Percentiles rank a stretch among this genome's conserved stretches.
phyloP scores from a whole-genome alignment of 768 basidiomycete genomes.

The Gloeophyllum trabeum region DNA sequence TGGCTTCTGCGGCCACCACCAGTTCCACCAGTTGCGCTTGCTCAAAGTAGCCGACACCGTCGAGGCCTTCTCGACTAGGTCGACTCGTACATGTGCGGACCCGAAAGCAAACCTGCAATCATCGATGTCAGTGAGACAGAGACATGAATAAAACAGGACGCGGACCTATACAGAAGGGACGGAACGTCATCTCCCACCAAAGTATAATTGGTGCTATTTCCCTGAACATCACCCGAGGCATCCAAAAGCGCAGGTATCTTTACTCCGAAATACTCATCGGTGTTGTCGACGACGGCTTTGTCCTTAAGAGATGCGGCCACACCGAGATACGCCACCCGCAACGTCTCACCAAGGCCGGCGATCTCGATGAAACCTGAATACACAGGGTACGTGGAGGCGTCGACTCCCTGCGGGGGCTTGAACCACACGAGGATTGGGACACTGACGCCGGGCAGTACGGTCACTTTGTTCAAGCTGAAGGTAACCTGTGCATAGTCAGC shows the following conservation, averaged over 20 bases:
- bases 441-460: constrained; percentile 29
- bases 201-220: constrained; percentile 31
- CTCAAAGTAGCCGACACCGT: constrained; percentile 28
- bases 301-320: constrained; percentile 29
- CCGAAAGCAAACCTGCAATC: constrained; percentile 34
- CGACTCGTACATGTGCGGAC: constrained; percentile 31
- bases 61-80: constrained; percentile 34
- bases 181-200: constrained; percentile 32
- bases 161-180: constrained; percentile 26
- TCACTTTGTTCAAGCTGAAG: constrained; percentile 32
- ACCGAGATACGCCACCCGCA: constrained; percentile 37
- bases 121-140: constrained; percentile 1
- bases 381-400: constrained; percentile 36
- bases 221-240: constrained; percentile 27
- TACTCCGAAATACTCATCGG: constrained; percentile 33
- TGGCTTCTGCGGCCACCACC: too few relatives aligned
- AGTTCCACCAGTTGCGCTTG: too few relatives aligned
- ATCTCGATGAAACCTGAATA: constrained; percentile 47
- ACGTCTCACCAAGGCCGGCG: constrained; percentile 20
- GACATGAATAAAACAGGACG: neutral
- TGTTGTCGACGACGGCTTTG: constrained; percentile 40
- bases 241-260: constrained; percentile 31
- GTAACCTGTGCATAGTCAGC: constrained; percentile 31
- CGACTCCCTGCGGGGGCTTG: constrained; percentile 30
- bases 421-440: constrained; percentile 32